Evolutionary conservation across 116 monocot species (phyloP), one percentile per base, ranked within the genome.

Genomic region (Zostera marina): DNA sequence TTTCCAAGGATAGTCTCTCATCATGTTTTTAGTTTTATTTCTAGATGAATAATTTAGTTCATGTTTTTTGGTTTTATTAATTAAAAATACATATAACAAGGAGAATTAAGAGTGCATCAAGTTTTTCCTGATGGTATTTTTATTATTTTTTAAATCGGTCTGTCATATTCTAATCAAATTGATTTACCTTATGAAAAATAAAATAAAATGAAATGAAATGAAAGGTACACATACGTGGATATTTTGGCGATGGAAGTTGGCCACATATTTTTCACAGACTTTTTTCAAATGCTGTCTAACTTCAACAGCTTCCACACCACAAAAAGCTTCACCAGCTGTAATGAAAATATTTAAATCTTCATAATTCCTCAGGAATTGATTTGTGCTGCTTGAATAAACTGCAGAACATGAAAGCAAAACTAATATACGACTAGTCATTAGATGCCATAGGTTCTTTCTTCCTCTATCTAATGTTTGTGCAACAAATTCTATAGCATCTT

Each of bases 301-400:
- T 70, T 70, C 69, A 43, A 63, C 11, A 40, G 69, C 69, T 79
- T 88, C 74, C 47, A 75, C 61, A 15, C 90, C 86, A 77, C 76
- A 86, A 56, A 90, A 90, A 48, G 98, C 85, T 76, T 98, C 98
- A 57, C 98, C 98, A 47, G 98, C 98, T 70, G 86, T 71, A 44
- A 98, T 75, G 64, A 90, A 98, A 55, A 90, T 46, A 64, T 63
- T 78, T 14, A 98, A 56, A 82, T 98, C 85, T 77, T 98, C 90
- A 72, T 89, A 90, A 59, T 85, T 89, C 61, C 71, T 70, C 53
- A 88, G 47, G 51, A 98, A 98, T 57, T 98, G 89, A 61, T 83
- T 78, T 39, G 80, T 98, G 63, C 98, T 98, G 24, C 83, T 76
- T 66, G 90, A 90, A 63, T 67, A 76, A 74, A 78, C 76, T 74